Evolutionary conservation across 2,329 filamentous ascomycete species (phyloP).

Genomic region (Lecanicillium sp.): DNA sequence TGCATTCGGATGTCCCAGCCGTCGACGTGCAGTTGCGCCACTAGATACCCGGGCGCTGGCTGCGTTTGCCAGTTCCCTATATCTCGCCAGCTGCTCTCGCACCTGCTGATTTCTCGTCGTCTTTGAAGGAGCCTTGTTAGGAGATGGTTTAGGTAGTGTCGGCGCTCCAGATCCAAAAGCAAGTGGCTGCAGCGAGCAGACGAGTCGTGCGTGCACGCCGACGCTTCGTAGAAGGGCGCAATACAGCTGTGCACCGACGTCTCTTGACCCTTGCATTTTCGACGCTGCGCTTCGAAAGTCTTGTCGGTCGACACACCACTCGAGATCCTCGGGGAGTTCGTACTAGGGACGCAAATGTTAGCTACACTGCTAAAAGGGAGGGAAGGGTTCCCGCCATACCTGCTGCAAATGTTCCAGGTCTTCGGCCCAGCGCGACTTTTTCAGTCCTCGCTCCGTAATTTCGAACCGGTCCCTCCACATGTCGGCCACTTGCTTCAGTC

Average conservation of each 20-base stretch:
- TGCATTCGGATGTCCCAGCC: constrained; percentile 47
- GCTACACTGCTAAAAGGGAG: constrained; percentile 16
- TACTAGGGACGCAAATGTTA: constrained; percentile 29
- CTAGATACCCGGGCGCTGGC: constrained; percentile 21
- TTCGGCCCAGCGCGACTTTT: constrained; percentile 69
- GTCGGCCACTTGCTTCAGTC: constrained; percentile 60
- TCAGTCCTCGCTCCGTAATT: constrained; percentile 63
- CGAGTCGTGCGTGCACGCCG: constrained; percentile 74
- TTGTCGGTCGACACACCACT: constrained; percentile 58
- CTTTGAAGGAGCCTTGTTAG: constrained; percentile 20
- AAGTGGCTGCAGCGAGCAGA: constrained; percentile 84
- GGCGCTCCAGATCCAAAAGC: constrained; percentile 54
- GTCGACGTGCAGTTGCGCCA: constrained; percentile 33
- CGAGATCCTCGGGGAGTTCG: constrained; percentile 53
- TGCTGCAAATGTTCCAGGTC: constrained; percentile 51
- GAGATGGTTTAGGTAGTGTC: constrained; percentile 33
- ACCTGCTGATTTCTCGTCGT: constrained; percentile 26
- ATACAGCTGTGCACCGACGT: constrained; percentile 84
- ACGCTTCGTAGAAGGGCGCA: constrained; percentile 77
- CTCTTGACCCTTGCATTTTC: constrained; percentile 70
- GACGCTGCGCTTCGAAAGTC: constrained; percentile 69
- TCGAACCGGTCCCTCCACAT: constrained; percentile 64
- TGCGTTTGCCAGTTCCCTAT: constrained; percentile 23
- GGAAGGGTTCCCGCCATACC: too few species aligned
- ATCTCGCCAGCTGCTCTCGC: constrained; percentile 31